These are phyloP conservation scores for Aegilops longissima DNA, from an alignment of 176 grass and related monocot species.

Conservation along the genomic window DNA sequence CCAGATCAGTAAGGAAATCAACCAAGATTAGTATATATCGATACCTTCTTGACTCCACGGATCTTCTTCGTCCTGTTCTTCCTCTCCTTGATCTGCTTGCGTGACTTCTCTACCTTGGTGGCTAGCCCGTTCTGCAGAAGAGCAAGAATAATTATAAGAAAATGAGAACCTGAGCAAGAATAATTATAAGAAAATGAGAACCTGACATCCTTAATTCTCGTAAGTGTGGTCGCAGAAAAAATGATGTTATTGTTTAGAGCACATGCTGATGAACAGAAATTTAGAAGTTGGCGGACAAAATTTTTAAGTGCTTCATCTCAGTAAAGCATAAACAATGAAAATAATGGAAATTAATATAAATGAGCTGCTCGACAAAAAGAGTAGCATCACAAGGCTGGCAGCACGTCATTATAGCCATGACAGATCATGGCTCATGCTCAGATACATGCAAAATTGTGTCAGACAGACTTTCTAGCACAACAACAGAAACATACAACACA, in stretches of 20 bases:
- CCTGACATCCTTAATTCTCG: neutral
- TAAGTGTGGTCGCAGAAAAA: neutral
- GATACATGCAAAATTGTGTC: neutral
- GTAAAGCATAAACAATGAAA: no score
- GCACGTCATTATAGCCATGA: neutral
- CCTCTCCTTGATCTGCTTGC: conserved; percentile 97
- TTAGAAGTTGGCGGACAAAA: neutral
- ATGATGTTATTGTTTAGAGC: neutral
- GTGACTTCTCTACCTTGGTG: conserved; percentile 94
- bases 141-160: neutral
- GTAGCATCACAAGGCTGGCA: neutral
- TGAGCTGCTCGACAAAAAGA: neutral
- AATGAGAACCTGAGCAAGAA: neutral
- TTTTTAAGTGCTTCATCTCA: no score
- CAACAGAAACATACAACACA: neutral
- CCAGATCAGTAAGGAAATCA: neutral
- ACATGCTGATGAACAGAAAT: neutral
- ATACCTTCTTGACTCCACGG: conserved; percentile 93
- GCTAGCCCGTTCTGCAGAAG: conserved; percentile 73
- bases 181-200: neutral
- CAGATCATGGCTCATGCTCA: neutral
- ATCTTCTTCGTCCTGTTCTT: conserved; percentile 96
- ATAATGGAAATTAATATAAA: no score
- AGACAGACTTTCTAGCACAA: neutral
- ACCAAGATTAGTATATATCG: neutral